phyloP scores from a whole-genome alignment of 1,139 yeast species.

The Diutina neorugosa region DNA sequence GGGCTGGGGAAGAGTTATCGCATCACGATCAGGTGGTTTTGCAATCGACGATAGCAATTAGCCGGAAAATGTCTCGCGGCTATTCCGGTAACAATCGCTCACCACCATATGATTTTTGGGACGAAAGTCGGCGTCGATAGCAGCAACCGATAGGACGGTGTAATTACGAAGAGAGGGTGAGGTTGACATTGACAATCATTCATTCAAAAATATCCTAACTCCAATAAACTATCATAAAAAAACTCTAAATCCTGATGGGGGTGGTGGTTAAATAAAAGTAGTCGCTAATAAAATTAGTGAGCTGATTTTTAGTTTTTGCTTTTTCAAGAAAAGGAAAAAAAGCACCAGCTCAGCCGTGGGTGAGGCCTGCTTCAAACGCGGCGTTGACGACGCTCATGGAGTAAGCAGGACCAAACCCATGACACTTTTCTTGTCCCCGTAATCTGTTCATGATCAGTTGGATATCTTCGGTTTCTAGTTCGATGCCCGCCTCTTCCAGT shows the following conservation, averaged over 20 bases:
- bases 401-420: constrained; percentile 79
- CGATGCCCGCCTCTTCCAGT: constrained; percentile 33
- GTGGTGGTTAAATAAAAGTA: background rate
- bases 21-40: background rate
- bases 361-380: background rate
- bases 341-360: background rate
- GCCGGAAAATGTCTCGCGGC: background rate
- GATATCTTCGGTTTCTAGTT: constrained; percentile 38
- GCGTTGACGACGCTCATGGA: constrained; percentile 34
- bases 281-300: background rate
- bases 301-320: background rate
- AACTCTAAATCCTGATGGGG: background rate
- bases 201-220: background rate
- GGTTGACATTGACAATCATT: background rate
- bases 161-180: background rate
- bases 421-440: constrained; percentile 62
- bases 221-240: background rate
- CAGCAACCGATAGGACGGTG: background rate
- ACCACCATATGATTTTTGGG: background rate
- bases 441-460: constrained; percentile 43
- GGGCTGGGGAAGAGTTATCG: background rate
- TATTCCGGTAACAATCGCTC: background rate
- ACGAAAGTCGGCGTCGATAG: background rate
- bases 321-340: no score
- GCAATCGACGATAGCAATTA: background rate